Conservation (phyloP, 306 rosid genomes). For the Trichosanthes truncata region DNA sequence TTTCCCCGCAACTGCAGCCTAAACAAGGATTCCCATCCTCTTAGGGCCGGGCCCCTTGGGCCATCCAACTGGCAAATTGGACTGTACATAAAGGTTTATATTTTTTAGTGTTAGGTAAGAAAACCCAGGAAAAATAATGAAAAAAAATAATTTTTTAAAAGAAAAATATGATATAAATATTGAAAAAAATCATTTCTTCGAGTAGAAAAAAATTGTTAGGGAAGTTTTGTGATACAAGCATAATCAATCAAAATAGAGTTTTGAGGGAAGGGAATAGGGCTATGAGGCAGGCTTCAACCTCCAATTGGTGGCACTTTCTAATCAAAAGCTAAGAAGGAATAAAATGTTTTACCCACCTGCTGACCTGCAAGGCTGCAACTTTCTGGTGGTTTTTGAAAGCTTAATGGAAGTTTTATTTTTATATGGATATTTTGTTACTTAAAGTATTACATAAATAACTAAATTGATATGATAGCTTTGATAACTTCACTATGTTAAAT, state of each 20-base stretch:
- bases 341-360: slow-evolving; percentile 4
- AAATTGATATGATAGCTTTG: background rate
- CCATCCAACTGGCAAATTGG: too few relatives aligned
- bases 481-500: too few relatives aligned
- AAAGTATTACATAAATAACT: background rate
- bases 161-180: background rate
- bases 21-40: too few relatives aligned
- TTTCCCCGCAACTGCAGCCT: too few relatives aligned
- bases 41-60: too few relatives aligned
- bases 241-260: background rate
- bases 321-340: slow-evolving; percentile 25
- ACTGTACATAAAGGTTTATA: too few relatives aligned
- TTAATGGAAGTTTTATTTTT: background rate
- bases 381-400: background rate
- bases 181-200: background rate
- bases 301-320: slow-evolving; percentile 49
- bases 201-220: background rate
- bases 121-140: too few relatives aligned
- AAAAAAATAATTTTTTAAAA: background rate
- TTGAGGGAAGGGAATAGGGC: background rate
- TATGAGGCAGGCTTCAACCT: slow-evolving; percentile 35
- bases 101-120: too few relatives aligned
- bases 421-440: background rate
- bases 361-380: background rate
- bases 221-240: background rate